Evolutionary conservation across 768 basidiomycete genomes (phyloP), one percentile per base, ranked within the genome.

Genomic region (Podaxis sp.): DNA sequence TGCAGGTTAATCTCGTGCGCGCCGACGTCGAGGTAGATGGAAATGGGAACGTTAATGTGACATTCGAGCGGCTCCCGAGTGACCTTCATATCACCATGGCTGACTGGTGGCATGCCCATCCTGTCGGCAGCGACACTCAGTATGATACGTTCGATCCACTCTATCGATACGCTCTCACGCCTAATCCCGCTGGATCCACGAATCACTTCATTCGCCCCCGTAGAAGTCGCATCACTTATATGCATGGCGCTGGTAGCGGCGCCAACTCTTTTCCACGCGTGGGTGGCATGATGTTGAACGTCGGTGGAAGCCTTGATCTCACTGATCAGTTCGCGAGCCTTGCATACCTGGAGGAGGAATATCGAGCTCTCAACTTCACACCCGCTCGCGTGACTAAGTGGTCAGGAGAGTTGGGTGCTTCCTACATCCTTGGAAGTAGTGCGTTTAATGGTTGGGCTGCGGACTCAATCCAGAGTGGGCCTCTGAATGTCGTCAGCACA

Each of bases 1-100:
- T 57, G 6, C 63, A 63, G 24, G 49, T 50, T 24, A 57, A 52
- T 58, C 56, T 63, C 56, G 55, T 58, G 8, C 38, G 27, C 4
- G 40, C 56, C 8, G 43, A 56, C 15, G 12, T 58, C 24, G 57
- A 63, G 27, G 41, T 58, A 33, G 57, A 59, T 41, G 57, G 33
- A 46, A 33, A 58, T n/a, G 57, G 46, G 1, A 36, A 25, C 8
- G 40, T 59, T 29, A 24, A 36, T 19, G 22, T 33, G 27, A 58
- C 33, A 8, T 46, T 63, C 13, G 52, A 27, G 12, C 50, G 29
- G n/a, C 55, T 63, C 8, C 56, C 63, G 12, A 63, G 63, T 37
- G 63, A 63, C 22, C 50, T 63, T 19, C 49, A 63, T 22, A 47
- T 37, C 24, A 52, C 29, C 8, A 43, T 8, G 51, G 55, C 64